Conservation (phyloP, 768 basidiomycete genomes). For the Hemileccinum rubropunctum region DNA sequence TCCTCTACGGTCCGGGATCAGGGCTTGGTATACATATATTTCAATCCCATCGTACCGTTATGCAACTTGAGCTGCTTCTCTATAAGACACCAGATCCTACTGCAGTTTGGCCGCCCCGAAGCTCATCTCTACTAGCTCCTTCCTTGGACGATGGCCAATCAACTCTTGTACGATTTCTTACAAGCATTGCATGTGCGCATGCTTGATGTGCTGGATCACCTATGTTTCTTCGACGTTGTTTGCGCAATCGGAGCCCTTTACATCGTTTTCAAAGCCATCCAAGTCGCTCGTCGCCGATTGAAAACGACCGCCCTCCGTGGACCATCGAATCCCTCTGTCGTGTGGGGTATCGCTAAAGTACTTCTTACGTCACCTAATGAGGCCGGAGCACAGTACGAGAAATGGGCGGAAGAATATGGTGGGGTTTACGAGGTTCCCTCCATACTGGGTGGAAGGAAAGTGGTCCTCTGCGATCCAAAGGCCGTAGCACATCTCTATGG, state of each 20-base stretch:
- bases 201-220: not conserved
- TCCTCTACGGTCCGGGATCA: too few species aligned
- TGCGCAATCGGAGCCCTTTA: slow-evolving; percentile 7
- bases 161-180: not conserved
- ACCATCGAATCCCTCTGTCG: slow-evolving; percentile 14
- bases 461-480: slow-evolving; percentile 21
- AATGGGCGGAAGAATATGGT: not conserved
- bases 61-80: too few species aligned
- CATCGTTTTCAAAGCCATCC: slow-evolving; percentile 4
- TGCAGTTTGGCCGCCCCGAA: too few species aligned
- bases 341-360: slow-evolving; percentile 14
- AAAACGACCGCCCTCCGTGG: slow-evolving; percentile 24
- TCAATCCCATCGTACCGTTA: too few species aligned
- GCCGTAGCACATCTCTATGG: slow-evolving; percentile 48
- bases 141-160: too few species aligned
- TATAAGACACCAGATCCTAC: too few species aligned
- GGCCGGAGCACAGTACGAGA: slow-evolving; percentile 38
- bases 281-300: not conserved
- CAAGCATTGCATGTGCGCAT: not conserved
- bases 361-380: slow-evolving; percentile 16
- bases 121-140: too few species aligned
- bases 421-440: too few species aligned
- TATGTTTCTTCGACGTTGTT: not conserved
- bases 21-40: too few species aligned
- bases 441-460: slow-evolving; percentile 38